Conservation (phyloP, 345 rosid species). For the Sonneratia caseolaris region DNA sequence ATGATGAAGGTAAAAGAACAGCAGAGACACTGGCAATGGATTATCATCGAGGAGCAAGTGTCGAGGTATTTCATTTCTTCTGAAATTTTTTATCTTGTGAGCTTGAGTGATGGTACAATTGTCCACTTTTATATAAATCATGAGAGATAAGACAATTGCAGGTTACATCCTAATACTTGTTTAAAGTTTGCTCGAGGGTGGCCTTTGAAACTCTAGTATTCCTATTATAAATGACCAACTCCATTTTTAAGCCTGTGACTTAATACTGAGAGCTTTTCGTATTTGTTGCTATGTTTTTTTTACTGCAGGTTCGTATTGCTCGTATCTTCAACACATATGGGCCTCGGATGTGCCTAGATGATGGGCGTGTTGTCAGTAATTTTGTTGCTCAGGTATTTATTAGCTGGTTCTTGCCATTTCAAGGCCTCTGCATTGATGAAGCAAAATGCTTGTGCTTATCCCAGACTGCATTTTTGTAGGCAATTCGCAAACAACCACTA, state of each 20-base stretch:
- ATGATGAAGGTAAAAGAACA: conserved; percentile 96
- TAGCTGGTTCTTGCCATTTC: conserved; percentile 1
- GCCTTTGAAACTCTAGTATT: background rate
- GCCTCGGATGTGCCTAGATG: conserved; percentile 98
- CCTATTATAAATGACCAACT: background rate
- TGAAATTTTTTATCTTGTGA: background rate
- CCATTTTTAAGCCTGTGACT: background rate
- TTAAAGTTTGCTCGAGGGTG: background rate
- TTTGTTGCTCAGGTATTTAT: conserved; percentile 82
- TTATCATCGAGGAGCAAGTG: conserved; percentile 90
- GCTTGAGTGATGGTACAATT: background rate
- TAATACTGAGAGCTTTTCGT: background rate
- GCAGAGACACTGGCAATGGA: conserved; percentile 96
- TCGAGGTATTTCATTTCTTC: conserved; percentile 51
- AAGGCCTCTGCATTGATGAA: background rate
- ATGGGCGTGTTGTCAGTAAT: conserved; percentile 99
- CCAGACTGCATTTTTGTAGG: conserved; percentile 22
- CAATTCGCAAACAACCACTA: conserved; percentile 82
- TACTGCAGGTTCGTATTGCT: conserved; percentile 84
- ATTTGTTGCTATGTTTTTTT: conserved; percentile 3
- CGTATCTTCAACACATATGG: conserved; percentile 98
- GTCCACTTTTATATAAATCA: background rate
- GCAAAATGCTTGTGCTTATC: background rate
- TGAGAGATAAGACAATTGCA: background rate
- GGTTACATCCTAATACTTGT: background rate